These are phyloP conservation scores for Alternaria sp. DNA, from an alignment of 2,329 filamentous ascomycete species.

Conservation along the genomic window DNA sequence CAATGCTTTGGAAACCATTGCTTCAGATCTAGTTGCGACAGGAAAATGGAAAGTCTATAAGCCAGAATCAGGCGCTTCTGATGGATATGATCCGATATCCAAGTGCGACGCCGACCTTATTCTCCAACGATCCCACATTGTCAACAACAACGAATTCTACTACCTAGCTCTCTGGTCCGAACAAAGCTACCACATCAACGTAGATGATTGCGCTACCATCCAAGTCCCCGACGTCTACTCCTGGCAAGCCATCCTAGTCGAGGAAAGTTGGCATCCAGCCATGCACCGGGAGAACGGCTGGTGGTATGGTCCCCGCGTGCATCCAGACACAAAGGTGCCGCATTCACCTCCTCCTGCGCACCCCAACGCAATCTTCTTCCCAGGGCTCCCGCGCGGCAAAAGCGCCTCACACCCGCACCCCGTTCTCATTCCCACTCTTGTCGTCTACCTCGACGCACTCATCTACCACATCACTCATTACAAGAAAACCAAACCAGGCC, in stretches of 20 bases:
- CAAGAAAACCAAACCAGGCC: background rate
- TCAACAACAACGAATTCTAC: background rate
- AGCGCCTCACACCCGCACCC: background rate
- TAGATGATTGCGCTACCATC: conserved; percentile 2
- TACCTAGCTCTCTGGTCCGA: conserved; percentile 7
- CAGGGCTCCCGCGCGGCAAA: background rate
- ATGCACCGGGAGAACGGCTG: conserved; percentile 9
- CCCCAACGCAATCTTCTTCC: background rate
- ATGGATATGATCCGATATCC: background rate
- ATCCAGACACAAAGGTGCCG: conserved; percentile 6
- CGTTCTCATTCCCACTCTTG: background rate
- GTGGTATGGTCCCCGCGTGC: conserved; percentile 18
- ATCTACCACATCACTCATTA: conserved; percentile 2
- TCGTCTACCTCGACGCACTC: conserved; percentile 3
- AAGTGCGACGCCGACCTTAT: conserved; percentile 2
- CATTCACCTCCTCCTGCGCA: background rate
- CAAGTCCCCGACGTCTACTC: conserved; percentile 12
- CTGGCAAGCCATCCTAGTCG: conserved; percentile 11
- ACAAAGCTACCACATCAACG: background rate
- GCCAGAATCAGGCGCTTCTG: background rate
- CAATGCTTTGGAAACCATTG: background rate
- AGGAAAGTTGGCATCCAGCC: conserved; percentile 22
- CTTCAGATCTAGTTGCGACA: background rate
- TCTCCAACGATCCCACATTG: background rate
- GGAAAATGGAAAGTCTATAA: background rate